phyloP scores from a whole-genome alignment of 2,329 filamentous ascomycete species.

The Pochonia chlamydosporia region DNA sequence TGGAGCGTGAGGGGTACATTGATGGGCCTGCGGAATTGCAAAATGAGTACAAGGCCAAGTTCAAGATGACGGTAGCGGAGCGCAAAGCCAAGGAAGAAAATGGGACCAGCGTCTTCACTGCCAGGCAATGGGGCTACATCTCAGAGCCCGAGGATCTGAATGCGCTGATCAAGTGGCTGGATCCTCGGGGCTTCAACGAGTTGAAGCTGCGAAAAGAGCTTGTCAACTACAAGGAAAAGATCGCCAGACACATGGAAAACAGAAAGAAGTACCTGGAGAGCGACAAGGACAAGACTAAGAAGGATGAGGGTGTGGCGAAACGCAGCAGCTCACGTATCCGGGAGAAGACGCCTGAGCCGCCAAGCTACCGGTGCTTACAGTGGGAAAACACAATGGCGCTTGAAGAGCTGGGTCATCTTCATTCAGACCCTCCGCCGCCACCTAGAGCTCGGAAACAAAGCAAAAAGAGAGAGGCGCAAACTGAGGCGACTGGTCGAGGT shows the following conservation, averaged over 20 bases:
- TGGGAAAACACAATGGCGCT: conserved; percentile 54
- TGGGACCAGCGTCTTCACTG: conserved; percentile 66
- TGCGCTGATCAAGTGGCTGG: conserved; percentile 79
- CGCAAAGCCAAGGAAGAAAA: conserved; percentile 85
- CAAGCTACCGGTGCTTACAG: conserved; percentile 41
- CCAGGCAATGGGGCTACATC: conserved; percentile 86
- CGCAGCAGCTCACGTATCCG: conserved; percentile 40
- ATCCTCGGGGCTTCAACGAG: conserved; percentile 81
- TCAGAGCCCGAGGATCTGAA: conserved; percentile 75
- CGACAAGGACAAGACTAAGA: conserved; percentile 28
- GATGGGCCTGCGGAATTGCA: conserved; percentile 67
- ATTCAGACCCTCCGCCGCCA: conserved; percentile 49
- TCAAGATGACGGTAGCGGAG: conserved; percentile 77
- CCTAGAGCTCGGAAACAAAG: conserved; percentile 44
- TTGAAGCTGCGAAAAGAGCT: conserved; percentile 84
- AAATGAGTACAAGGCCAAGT: conserved; percentile 69
- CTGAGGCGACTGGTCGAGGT: conserved; percentile 21
- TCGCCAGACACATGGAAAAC: conserved; percentile 72
- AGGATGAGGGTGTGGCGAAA: conserved; percentile 29
- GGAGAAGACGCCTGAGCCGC: conserved; percentile 41
- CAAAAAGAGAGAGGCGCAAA: conserved; percentile 42
- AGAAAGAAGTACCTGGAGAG: conserved; percentile 62
- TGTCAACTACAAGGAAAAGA: conserved; percentile 66
- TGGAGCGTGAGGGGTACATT: conserved; percentile 81
- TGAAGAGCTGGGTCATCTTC: conserved; percentile 51